phyloP scores from a whole-genome alignment of 2,329 filamentous ascomycete species.

The Septoria petroselini region DNA sequence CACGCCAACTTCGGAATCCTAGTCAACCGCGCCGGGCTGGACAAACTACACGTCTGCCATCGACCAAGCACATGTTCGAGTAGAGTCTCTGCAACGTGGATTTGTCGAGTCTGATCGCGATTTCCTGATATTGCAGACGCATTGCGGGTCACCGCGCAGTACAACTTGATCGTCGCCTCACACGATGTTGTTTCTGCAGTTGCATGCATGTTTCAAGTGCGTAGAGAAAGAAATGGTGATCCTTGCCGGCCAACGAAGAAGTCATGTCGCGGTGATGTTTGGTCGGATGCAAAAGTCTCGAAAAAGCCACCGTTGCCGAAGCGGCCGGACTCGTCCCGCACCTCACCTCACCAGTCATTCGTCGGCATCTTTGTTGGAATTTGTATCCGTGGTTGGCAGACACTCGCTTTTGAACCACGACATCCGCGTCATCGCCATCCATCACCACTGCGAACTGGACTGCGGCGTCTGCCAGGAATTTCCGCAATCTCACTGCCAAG shows the following conservation, averaged over 20 bases:
- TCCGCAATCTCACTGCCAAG: constrained; percentile 2
- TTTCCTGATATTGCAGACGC: not conserved
- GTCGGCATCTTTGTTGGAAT: constrained; percentile 2
- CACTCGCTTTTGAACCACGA: too few species aligned
- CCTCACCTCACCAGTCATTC: constrained; percentile 1
- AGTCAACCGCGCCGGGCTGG: not conserved
- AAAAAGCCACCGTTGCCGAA: not conserved
- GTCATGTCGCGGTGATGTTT: constrained; percentile 2
- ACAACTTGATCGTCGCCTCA: constrained; percentile 5
- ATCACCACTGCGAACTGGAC: not conserved
- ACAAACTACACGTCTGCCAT: not conserved
- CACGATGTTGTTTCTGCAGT: constrained; percentile 2
- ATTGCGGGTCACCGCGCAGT: not conserved
- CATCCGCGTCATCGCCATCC: too few species aligned
- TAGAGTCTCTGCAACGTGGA: not conserved
- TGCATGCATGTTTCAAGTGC: constrained; percentile 21
- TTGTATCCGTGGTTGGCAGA: not conserved
- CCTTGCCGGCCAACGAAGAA: constrained; percentile 1
- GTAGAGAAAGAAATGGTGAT: not conserved
- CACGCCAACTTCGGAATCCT: not conserved
- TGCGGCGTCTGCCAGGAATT: not conserved
- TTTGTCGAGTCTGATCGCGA: not conserved
- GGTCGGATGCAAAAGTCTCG: not conserved
- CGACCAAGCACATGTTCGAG: not conserved
- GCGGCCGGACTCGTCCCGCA: too few species aligned